phyloP scores from a whole-genome alignment of 306 rosid species.

The Cucumis cinereus region DNA sequence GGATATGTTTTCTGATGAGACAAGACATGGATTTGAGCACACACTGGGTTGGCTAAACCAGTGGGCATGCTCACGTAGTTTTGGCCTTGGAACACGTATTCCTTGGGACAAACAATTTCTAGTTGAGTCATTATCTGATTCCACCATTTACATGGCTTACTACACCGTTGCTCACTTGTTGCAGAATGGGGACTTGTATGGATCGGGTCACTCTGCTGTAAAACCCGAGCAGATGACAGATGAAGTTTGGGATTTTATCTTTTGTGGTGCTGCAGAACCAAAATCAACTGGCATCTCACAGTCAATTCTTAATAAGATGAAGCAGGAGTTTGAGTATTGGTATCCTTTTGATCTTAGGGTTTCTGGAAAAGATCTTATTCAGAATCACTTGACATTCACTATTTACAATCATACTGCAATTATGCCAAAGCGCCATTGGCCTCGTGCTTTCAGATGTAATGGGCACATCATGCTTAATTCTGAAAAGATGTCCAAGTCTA shows the following conservation, averaged over 20 bases:
- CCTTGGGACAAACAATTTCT: slow-evolving; percentile 87
- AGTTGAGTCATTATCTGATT: slow-evolving; percentile 85
- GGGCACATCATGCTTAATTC: slow-evolving; percentile 88
- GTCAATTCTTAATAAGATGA: slow-evolving; percentile 51
- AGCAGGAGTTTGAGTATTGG: slow-evolving; percentile 92
- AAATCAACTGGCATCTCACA: slow-evolving; percentile 47
- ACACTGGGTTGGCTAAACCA: slow-evolving; percentile 82
- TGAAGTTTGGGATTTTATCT: slow-evolving; percentile 74
- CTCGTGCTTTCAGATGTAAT: slow-evolving; percentile 81
- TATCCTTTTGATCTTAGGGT: slow-evolving; percentile 90
- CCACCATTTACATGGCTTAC: slow-evolving; percentile 93
- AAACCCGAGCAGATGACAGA: slow-evolving; percentile 73
- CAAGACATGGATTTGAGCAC: slow-evolving; percentile 84
- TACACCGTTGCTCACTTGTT: slow-evolving; percentile 71
- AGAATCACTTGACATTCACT: slow-evolving; percentile 77
- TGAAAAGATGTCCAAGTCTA: slow-evolving; percentile 91
- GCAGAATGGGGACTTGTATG: slow-evolving; percentile 67
- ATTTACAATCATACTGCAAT: slow-evolving; percentile 84
- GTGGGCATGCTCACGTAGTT: slow-evolving; percentile 97
- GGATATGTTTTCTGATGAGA: slow-evolving; percentile 63
- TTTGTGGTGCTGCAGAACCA: slow-evolving; percentile 61
- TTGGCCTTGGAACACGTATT: slow-evolving; percentile 88
- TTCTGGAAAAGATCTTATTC: slow-evolving; percentile 93
- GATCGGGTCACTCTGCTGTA: slow-evolving; percentile 30
- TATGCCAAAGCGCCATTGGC: slow-evolving; percentile 64